Conservation (phyloP, 2,329 filamentous ascomycete species). For the Trichoderma oligosporum region DNA sequence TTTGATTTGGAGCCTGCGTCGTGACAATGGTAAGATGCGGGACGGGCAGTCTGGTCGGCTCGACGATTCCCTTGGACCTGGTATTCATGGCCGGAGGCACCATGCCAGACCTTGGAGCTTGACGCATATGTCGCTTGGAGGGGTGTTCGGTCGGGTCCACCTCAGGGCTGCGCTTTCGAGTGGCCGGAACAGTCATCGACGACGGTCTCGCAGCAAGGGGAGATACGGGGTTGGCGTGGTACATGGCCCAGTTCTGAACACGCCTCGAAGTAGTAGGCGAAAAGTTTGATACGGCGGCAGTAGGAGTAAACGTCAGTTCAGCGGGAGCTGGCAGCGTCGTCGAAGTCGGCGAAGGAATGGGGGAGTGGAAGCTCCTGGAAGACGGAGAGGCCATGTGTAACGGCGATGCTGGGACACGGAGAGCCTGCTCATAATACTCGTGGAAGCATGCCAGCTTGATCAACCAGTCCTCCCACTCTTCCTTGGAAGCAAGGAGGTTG, state of each 20-base stretch:
- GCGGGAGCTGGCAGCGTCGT: conserved; percentile 28
- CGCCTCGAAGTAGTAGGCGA: conserved; percentile 40
- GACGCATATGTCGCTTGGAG: conserved; percentile 45
- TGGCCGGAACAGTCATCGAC: conserved; percentile 37
- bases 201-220: conserved; percentile 48
- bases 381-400: conserved; percentile 32
- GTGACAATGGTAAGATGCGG: conserved; percentile 68
- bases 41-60: conserved; percentile 55
- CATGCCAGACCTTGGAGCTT: conserved; percentile 23
- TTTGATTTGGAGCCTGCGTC: conserved; percentile 29
- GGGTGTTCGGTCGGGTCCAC: conserved; percentile 51
- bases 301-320: conserved; percentile 35
- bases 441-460: conserved; percentile 76
- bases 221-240: conserved; percentile 42
- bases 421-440: conserved; percentile 73
- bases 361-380: conserved; percentile 40
- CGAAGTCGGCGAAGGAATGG: conserved; percentile 49
- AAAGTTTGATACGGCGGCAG: conserved; percentile 32
- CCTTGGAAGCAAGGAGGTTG: conserved; percentile 78
- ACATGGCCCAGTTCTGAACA: conserved; percentile 38
- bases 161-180: conserved; percentile 51
- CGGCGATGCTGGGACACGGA: conserved; percentile 41
- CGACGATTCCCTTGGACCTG: conserved; percentile 24
- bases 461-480: conserved; percentile 87
- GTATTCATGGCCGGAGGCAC: conserved; percentile 21